phyloP scores from a whole-genome alignment of 2,329 filamentous ascomycete species.

The Aspergillus flavus region DNA sequence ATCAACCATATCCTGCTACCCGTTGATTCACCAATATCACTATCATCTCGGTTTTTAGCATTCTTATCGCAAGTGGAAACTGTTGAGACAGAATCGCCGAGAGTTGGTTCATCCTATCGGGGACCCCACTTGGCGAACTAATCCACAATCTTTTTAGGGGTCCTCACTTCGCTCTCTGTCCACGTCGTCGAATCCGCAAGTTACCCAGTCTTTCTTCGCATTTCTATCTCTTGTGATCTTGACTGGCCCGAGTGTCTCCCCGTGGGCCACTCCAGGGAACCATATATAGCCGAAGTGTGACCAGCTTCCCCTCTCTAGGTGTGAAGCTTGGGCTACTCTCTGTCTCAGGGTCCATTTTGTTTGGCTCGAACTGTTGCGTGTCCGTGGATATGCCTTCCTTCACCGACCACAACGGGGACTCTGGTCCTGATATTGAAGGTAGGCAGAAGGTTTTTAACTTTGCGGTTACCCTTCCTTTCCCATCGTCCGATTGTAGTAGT shows the following conservation, averaged over 20 bases:
- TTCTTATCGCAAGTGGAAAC: conserved; percentile 2
- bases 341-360: not conserved
- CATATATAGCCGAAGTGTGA: not conserved
- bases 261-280: not conserved
- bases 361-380: conserved; percentile 1
- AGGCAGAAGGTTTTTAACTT: conserved; percentile 23
- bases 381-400: conserved; percentile 32
- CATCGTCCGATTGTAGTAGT: conserved; percentile 21
- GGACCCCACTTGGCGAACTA: conserved; percentile 10
- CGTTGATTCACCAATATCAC: not conserved
- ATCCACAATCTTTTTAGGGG: conserved; percentile 5
- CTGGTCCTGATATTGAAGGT: conserved; percentile 32
- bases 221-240: not conserved
- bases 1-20: not conserved
- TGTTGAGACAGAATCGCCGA: conserved; percentile 3
- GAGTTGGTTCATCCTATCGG: conserved; percentile 7
- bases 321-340: not conserved
- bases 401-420: conserved; percentile 27
- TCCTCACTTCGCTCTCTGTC: conserved; percentile 1
- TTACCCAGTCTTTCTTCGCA: conserved; percentile 4
- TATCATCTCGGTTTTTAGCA: not conserved
- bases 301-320: not conserved
- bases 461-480: conserved; percentile 11
- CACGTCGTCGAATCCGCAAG: conserved; percentile 5
- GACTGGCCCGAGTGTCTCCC: conserved; percentile 3